A percentile compares a stretch with the other conserved stretches of the same genome.
Conservation (phyloP, 1,284 basidiomycete genomes). For the Austroboletus novae-zelandiae region DNA sequence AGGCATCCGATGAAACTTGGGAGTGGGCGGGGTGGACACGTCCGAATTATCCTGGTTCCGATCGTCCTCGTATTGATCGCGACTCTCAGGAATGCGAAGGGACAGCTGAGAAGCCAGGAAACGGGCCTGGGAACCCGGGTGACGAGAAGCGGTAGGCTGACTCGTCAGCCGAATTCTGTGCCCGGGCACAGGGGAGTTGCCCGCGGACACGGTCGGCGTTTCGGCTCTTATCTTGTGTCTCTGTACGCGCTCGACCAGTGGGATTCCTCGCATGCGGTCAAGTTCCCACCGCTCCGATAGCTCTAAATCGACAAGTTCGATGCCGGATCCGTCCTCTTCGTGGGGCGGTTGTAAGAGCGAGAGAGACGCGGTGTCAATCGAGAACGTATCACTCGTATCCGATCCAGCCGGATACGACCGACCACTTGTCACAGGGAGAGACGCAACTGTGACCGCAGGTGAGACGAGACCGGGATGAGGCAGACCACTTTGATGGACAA, state of each 20-base stretch:
- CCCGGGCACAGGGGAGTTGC: slow-evolving; percentile 8
- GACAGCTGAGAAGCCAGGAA: slow-evolving; percentile 33
- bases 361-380: slow-evolving; percentile 17
- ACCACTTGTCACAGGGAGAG: slow-evolving; percentile 20
- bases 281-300: slow-evolving; percentile 32
- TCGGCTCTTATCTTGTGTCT: slow-evolving; percentile 23
- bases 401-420: slow-evolving; percentile 11
- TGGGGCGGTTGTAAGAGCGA: slow-evolving; percentile 11
- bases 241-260: slow-evolving; percentile 30
- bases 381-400: slow-evolving; percentile 27
- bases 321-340: slow-evolving; percentile 28
- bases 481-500: slow-evolving; percentile 27
- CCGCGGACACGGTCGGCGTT: neutral
- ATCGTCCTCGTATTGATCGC: slow-evolving; percentile 32
- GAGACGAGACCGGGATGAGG: slow-evolving; percentile 23
- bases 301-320: slow-evolving; percentile 33
- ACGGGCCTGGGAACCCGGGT: slow-evolving; percentile 30
- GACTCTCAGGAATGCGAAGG: slow-evolving; percentile 32
- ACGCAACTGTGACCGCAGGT: slow-evolving; percentile 25
- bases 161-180: slow-evolving; percentile 30
- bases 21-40: slow-evolving; percentile 30
- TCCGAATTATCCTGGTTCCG: slow-evolving; percentile 31
- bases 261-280: slow-evolving; percentile 28
- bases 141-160: slow-evolving; percentile 29
- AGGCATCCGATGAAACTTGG: slow-evolving; percentile 31